A percentile compares a stretch with the other conserved stretches of the same genome.
Conservation (phyloP, 495 filamentous ascomycete genomes). For the Podospora australis region DNA sequence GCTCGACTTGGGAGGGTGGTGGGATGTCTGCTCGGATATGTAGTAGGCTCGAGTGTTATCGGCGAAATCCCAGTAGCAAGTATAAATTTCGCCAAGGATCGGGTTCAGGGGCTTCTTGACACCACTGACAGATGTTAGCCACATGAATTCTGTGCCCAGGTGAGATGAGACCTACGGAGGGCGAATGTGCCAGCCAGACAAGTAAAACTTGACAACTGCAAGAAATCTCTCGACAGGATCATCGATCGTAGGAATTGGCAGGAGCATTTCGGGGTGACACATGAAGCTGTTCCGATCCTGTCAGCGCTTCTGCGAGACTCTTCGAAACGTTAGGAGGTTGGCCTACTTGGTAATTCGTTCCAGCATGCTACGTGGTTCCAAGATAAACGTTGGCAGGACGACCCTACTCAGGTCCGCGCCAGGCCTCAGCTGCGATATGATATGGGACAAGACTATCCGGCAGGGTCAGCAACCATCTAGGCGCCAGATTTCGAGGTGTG, state of each 20-base stretch:
- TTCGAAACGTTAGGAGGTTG: neutral
- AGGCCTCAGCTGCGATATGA: conserved; percentile 93
- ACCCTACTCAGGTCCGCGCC: conserved; percentile 94
- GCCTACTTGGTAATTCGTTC: conserved; percentile 95
- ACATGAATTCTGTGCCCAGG: neutral
- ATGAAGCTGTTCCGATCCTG: conserved; percentile 67
- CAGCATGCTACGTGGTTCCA: conserved; percentile 95
- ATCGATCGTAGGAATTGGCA: conserved; percentile 79
- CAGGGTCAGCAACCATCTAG: conserved; percentile 5
- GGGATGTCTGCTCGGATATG: conserved; percentile 87
- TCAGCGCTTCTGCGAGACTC: conserved; percentile 18
- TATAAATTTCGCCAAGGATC: conserved; percentile 90
- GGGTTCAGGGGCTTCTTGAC: conserved; percentile 99
- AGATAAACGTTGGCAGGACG: conserved; percentile 92
- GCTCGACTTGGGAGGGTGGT: conserved; percentile 96
- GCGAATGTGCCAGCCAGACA: conserved; percentile 98
- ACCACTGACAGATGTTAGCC: conserved; percentile 51
- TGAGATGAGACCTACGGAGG: conserved; percentile 62
- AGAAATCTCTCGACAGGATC: conserved; percentile 90
- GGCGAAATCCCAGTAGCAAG: conserved; percentile 91
- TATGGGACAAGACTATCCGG: conserved; percentile 73
- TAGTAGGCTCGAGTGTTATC: conserved; percentile 87
- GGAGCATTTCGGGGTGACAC: conserved; percentile 94
- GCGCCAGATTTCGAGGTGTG: neutral
- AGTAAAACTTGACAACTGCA: conserved; percentile 92